phyloP scores from a whole-genome alignment of 345 rosid species.

The Triadica sebifera region DNA sequence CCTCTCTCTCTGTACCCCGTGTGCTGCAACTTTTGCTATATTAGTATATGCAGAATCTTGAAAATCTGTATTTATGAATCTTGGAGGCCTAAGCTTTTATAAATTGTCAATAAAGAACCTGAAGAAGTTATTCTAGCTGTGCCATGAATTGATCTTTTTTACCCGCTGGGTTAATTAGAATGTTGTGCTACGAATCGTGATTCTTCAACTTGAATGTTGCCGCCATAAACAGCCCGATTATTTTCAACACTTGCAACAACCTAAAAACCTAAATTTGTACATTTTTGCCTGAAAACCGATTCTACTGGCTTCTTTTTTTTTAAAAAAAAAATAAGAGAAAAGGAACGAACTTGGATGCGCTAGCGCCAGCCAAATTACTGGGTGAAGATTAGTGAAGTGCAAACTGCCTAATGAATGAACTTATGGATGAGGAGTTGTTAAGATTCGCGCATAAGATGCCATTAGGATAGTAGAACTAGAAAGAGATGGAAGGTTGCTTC shows the following conservation, averaged over 20 bases:
- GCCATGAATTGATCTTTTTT: not conserved
- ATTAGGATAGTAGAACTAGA: too few relatives aligned
- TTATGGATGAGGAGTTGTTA: too few relatives aligned
- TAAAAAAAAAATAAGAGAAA: too few relatives aligned
- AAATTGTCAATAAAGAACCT: slow-evolving; percentile 8
- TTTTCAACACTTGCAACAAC: not conserved
- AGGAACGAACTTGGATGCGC: too few relatives aligned
- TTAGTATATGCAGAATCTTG: not conserved
- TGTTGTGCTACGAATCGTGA: too few relatives aligned
- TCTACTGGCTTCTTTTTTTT: too few relatives aligned
- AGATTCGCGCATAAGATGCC: too few relatives aligned
- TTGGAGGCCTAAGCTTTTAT: slow-evolving; percentile 6
- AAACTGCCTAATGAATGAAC: too few relatives aligned
- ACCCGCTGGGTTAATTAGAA: too few relatives aligned
- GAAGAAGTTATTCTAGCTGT: not conserved
- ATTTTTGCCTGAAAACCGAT: not conserved
- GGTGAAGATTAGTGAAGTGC: too few relatives aligned
- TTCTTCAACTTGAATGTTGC: not conserved
- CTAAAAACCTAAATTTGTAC: not conserved
- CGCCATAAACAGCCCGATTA: not conserved
- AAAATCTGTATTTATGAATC: slow-evolving; percentile 8
- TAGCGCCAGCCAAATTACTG: too few relatives aligned
- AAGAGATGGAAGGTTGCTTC: too few relatives aligned
- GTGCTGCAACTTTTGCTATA: slow-evolving; percentile 16
- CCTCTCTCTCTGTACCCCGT: not conserved